Evolutionary conservation across 1,284 basidiomycete genomes (phyloP).

Genomic region (Cryptococcus jaspeensis): DNA sequence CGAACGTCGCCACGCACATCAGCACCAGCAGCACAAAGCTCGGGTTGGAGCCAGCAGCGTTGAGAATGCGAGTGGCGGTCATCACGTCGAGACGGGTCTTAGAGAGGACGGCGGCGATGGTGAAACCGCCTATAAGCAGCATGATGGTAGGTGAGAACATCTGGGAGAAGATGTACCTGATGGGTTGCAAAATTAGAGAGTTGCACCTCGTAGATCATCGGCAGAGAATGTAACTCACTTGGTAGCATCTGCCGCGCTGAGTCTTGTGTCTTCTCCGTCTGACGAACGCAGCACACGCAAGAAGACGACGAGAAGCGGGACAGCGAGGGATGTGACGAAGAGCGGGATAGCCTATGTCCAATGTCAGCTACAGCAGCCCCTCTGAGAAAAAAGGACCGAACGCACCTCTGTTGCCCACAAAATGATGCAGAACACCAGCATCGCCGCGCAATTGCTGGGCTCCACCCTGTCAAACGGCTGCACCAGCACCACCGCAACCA

Average conservation of each 20-base stretch:
- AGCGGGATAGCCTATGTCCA: conserved; percentile 78
- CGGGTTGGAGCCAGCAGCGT: conserved; percentile 83
- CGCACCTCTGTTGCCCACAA: conserved; percentile 93
- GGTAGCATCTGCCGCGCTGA: conserved; percentile 72
- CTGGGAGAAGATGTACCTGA: conserved; percentile 59
- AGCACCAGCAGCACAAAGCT: conserved; percentile 85
- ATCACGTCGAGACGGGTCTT: conserved; percentile 98
- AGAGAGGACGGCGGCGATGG: conserved; percentile 91
- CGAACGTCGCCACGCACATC: conserved; percentile 96
- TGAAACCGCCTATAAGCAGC: conserved; percentile 96
- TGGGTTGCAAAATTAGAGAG: too few relatives aligned
- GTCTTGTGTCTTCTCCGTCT: conserved; percentile 58
- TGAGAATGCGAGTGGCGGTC: conserved; percentile 87
- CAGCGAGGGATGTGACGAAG: conserved; percentile 89
- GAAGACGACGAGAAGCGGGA: conserved; percentile 86
- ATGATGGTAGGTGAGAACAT: conserved; percentile 73
- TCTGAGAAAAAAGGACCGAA: conserved; percentile 9
- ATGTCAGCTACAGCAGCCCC: not conserved
- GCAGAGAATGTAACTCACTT: conserved; percentile 59
- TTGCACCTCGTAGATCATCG: not conserved
- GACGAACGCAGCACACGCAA: conserved; percentile 74
- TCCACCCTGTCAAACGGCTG: conserved; percentile 65
- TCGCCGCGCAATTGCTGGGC: conserved; percentile 88
- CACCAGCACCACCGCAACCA: conserved; percentile 63
- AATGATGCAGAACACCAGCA: conserved; percentile 87